These are phyloP conservation scores for Nemania sp. DNA, from an alignment of 2,329 filamentous ascomycete genomes.

Conservation along the genomic window DNA sequence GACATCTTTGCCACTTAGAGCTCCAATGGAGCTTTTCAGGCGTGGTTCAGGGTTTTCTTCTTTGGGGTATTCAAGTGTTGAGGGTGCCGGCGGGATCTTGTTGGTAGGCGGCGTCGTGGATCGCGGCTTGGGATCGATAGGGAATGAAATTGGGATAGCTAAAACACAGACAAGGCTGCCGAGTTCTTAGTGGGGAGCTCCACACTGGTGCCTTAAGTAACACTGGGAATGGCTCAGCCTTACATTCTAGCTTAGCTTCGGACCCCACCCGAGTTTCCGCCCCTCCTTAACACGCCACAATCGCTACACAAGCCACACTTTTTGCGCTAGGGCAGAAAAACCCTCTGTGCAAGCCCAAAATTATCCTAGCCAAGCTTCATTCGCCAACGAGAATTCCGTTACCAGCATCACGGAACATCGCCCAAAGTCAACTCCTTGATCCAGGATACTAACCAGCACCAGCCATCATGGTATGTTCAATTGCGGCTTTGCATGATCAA, in stretches of 20 bases:
- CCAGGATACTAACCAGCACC: conserved; percentile 35
- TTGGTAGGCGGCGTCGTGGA: conserved; percentile 37
- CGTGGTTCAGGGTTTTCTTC: conserved; percentile 47
- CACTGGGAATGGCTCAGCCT: conserved; percentile 18
- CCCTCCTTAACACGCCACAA: conserved; percentile 29
- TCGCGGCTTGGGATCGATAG: conserved; percentile 41
- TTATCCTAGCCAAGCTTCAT: conserved; percentile 25
- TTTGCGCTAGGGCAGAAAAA: conserved; percentile 37
- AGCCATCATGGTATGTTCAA: conserved; percentile 45
- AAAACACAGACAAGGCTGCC: conserved; percentile 34
- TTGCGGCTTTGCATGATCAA: too few relatives aligned
- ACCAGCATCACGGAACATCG: conserved; percentile 11
- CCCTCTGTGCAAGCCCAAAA: conserved; percentile 33
- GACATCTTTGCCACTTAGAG: conserved; percentile 60
- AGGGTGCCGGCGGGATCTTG: conserved; percentile 45
- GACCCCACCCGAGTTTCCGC: conserved; percentile 28
- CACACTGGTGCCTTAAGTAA: conserved; percentile 9
- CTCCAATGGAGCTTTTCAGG: conserved; percentile 47
- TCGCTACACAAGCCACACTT: conserved; percentile 25
- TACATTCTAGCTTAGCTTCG: conserved; percentile 14
- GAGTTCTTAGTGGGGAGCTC: too few relatives aligned
- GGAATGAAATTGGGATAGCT: conserved; percentile 47
- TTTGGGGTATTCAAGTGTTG: conserved; percentile 27
- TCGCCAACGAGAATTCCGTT: conserved; percentile 1
- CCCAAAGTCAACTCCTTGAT: conserved; percentile 20